phyloP scores from a whole-genome alignment of 352 stramenopile genomes.

The Pythium aquatile region DNA sequence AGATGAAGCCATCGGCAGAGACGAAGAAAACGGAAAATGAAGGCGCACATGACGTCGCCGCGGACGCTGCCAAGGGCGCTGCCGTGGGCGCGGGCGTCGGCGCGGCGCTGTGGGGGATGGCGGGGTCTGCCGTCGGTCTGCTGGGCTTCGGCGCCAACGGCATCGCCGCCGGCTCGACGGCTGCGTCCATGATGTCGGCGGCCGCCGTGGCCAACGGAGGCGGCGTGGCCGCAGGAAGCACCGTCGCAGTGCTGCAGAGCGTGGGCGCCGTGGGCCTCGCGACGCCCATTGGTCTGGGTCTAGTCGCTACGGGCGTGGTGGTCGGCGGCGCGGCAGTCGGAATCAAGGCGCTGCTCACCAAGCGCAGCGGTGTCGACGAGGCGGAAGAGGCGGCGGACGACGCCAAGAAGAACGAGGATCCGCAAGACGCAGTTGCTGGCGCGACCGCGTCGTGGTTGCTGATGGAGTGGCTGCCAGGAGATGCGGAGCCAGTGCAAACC shows the following conservation, averaged over 20 bases:
- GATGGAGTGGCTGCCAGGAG: background rate
- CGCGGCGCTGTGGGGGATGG: conserved; percentile 29
- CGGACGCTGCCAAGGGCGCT: conserved; percentile 6
- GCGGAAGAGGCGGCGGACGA: background rate
- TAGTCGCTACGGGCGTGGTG: conserved; percentile 24
- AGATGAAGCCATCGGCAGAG: background rate
- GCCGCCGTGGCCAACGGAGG: conserved; percentile 50
- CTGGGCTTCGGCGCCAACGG: conserved; percentile 42
- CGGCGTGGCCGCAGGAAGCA: conserved; percentile 38
- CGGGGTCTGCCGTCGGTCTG: conserved; percentile 26
- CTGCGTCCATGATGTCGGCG: conserved; percentile 55
- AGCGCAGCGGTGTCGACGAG: background rate
- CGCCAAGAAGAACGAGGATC: background rate
- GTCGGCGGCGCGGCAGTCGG: background rate
- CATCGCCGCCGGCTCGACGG: conserved; percentile 41
- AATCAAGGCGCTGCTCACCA: background rate
- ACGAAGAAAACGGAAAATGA: background rate
- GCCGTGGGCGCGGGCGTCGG: conserved; percentile 24
- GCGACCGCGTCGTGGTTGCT: background rate
- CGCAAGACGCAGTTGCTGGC: background rate
- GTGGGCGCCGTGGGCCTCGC: conserved; percentile 44
- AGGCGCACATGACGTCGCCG: background rate
- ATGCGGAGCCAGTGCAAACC: background rate
- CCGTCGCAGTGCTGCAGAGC: conserved; percentile 45
- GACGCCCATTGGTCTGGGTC: conserved; percentile 26